Conservation (phyloP, 1,284 basidiomycete species). For the Chiua sp. region DNA sequence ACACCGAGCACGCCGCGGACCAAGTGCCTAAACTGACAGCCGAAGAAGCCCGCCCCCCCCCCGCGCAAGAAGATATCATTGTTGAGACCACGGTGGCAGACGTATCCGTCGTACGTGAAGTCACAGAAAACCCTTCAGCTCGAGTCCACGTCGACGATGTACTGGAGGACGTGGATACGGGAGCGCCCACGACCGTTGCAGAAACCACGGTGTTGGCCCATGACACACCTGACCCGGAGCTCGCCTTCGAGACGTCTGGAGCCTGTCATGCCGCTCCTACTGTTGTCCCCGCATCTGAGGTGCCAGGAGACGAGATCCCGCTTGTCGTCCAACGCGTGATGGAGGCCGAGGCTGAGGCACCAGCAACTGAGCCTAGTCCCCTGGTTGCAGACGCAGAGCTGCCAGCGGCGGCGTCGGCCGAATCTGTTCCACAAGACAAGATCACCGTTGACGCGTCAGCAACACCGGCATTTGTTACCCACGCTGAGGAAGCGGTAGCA, state of each 20-base stretch:
- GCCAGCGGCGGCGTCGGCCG: not conserved
- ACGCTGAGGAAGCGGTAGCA: not conserved
- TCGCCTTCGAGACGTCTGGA: constrained; percentile 34
- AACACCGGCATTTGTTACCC: not conserved
- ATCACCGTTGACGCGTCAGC: not conserved
- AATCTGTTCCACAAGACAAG: constrained; percentile 7
- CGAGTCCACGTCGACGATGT: too few relatives aligned
- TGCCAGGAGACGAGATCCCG: not conserved
- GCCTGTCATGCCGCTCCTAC: not conserved
- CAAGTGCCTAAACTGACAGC: not conserved
- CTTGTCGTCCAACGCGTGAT: not conserved
- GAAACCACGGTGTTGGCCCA: constrained; percentile 39
- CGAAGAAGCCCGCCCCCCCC: constrained; percentile 5
- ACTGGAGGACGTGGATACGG: constrained; percentile 5
- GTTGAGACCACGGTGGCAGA: not conserved
- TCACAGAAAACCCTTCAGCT: not conserved
- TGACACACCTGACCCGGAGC: constrained; percentile 43
- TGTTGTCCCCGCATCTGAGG: not conserved
- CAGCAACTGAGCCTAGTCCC: not conserved
- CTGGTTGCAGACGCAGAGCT: not conserved
- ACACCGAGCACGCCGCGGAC: constrained; percentile 13
- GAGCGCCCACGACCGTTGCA: constrained; percentile 32
- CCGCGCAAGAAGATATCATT: constrained; percentile 4
- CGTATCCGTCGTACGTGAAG: not conserved
- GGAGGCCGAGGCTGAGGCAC: not conserved